Conservation (phyloP, 2,329 filamentous ascomycete species). For the Aureobasidium pullulans region DNA sequence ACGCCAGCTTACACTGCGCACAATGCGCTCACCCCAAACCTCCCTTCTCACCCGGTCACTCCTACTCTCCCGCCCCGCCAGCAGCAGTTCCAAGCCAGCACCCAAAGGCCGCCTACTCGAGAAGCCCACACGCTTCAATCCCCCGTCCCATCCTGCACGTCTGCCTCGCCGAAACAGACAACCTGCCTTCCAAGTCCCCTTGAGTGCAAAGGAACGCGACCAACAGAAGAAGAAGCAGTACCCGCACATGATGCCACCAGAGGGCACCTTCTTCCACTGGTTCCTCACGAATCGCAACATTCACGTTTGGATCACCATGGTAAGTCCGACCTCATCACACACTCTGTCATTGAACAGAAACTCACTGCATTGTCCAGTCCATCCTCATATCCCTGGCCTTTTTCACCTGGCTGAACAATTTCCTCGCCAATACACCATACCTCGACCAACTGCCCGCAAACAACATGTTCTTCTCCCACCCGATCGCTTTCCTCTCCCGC, state of each 20-base stretch:
- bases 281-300: conserved; percentile 71
- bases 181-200: conserved; percentile 50
- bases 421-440: conserved; percentile 71
- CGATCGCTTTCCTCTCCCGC: conserved; percentile 57
- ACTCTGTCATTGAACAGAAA: neutral
- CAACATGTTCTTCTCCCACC: conserved; percentile 61
- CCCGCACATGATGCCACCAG: conserved; percentile 80
- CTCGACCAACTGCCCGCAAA: conserved; percentile 67
- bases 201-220: conserved; percentile 59
- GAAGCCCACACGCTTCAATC: conserved; percentile 83
- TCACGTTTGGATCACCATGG: conserved; percentile 78
- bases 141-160: conserved; percentile 77
- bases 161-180: conserved; percentile 47
- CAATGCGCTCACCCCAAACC: neutral
- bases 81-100: conserved; percentile 19
- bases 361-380: conserved; percentile 36
- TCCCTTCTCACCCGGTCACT: neutral
- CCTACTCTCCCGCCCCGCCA: neutral
- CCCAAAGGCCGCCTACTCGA: conserved; percentile 65
- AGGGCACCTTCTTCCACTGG: conserved; percentile 75
- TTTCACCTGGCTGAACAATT: conserved; percentile 70
- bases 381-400: conserved; percentile 63
- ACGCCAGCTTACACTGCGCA: neutral
- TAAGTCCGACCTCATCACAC: conserved; percentile 36
- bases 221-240: conserved; percentile 67